A percentile compares a stretch with the other conserved stretches of the same genome.
phyloP scores from a whole-genome alignment of 768 basidiomycete genomes.

The Amanita thiersii region DNA sequence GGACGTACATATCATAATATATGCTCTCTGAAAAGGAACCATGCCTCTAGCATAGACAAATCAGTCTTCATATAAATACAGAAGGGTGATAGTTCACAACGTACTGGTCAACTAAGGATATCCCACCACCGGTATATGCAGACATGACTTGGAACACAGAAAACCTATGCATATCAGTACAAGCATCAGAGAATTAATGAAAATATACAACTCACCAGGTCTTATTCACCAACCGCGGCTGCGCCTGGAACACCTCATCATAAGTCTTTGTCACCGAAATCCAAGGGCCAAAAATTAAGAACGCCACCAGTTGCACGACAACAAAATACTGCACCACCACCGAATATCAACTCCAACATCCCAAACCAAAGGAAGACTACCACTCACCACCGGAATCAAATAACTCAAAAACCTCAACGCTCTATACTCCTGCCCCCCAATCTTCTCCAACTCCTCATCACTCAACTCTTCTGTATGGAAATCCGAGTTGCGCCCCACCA shows the following conservation, averaged over 20 bases:
- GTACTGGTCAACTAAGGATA: constrained; percentile 56
- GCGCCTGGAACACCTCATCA: constrained; percentile 39
- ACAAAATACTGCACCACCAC: constrained; percentile 54
- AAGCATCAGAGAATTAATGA: not conserved
- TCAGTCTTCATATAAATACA: constrained; percentile 1
- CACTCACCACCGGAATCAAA: constrained; percentile 36
- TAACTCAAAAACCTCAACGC: constrained; percentile 48
- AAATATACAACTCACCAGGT: constrained; percentile 37
- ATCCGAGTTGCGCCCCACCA: constrained; percentile 53
- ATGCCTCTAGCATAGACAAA: constrained; percentile 36
- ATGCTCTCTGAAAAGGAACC: constrained; percentile 63
- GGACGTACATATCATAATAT: constrained; percentile 48
- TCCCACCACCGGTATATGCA: constrained; percentile 62
- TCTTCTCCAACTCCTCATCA: constrained; percentile 59
- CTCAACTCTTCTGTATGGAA: constrained; percentile 46
- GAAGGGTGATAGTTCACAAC: constrained; percentile 9
- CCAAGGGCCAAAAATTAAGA: constrained; percentile 58
- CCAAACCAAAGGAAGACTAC: constrained; percentile 25
- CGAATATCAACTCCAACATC: constrained; percentile 22
- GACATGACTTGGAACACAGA: constrained; percentile 35
- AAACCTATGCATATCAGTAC: constrained; percentile 23
- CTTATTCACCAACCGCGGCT: constrained; percentile 44
- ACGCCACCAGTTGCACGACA: constrained; percentile 43
- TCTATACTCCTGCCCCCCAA: constrained; percentile 73
- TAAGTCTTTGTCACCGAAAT: constrained; percentile 34